A percentile compares a stretch with the other conserved stretches of the same genome.
phyloP scores from a whole-genome alignment of 2,329 filamentous ascomycete genomes.

The Ophiostoma sp. region DNA sequence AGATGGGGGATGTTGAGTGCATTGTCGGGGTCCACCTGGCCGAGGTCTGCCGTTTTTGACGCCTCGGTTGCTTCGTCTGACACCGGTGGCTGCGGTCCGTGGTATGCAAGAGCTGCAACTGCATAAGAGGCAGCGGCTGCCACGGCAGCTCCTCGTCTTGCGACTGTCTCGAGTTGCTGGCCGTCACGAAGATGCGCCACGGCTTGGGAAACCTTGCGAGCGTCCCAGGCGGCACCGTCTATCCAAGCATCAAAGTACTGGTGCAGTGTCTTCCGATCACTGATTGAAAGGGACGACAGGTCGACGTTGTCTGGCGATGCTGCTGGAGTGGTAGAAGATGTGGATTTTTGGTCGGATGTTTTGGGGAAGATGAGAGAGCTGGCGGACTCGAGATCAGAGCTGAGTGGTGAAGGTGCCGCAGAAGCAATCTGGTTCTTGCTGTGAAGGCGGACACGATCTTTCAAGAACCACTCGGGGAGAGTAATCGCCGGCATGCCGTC shows the following conservation, averaged over 20 bases:
- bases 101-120: slow-evolving; percentile 11
- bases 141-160: slow-evolving; percentile 23
- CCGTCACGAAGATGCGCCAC: slow-evolving; percentile 15
- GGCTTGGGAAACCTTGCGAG: slow-evolving; percentile 21
- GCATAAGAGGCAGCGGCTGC: slow-evolving; percentile 24
- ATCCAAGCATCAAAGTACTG: slow-evolving; percentile 25
- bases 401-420: slow-evolving; percentile 35
- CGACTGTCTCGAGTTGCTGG: slow-evolving; percentile 11
- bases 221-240: slow-evolving; percentile 27
- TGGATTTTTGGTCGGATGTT: not conserved
- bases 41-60: not conserved
- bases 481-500: slow-evolving; percentile 47
- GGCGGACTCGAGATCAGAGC: slow-evolving; percentile 30
- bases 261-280: slow-evolving; percentile 28
- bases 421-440: too few species aligned
- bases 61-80: not conserved
- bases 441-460: slow-evolving; percentile 48
- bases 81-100: not conserved
- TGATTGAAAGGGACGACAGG: slow-evolving; percentile 24
- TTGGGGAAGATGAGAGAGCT: slow-evolving; percentile 25
- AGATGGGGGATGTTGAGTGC: not conserved
- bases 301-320: not conserved
- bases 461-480: slow-evolving; percentile 59
- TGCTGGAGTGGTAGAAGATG: not conserved
- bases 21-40: not conserved